Conservation (phyloP, 176 grass and related monocot genomes). For the Neostapfia colusana region DNA sequence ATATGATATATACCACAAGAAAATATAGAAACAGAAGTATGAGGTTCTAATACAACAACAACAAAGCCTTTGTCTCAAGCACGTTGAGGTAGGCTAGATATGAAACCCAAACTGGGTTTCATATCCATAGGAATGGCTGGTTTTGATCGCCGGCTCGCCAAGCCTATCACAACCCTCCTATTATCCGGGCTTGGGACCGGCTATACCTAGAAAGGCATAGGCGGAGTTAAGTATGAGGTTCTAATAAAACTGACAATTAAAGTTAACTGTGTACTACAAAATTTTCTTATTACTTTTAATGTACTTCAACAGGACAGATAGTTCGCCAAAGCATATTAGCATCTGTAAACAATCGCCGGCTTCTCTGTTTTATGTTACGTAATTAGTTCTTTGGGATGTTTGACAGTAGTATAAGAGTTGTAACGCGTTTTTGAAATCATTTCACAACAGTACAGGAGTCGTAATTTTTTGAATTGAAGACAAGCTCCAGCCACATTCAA, state of each 20-base stretch:
- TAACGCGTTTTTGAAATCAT: neutral
- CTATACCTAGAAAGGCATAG: too few relatives aligned
- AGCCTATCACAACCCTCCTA: too few relatives aligned
- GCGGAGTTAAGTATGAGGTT: too few relatives aligned
- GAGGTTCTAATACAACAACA: too few relatives aligned
- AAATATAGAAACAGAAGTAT: neutral
- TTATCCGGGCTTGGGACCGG: too few relatives aligned
- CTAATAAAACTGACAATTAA: neutral
- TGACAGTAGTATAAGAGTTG: neutral
- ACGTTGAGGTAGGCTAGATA: too few relatives aligned
- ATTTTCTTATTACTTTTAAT: neutral
- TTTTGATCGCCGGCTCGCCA: too few relatives aligned
- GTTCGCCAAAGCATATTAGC: neutral
- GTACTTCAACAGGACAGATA: constrained; percentile 7
- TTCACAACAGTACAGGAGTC: neutral
- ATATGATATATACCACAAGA: neutral
- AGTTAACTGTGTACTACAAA: neutral
- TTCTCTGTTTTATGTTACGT: neutral
- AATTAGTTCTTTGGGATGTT: constrained; percentile 9
- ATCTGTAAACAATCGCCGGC: constrained; percentile 8
- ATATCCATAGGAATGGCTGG: too few relatives aligned
- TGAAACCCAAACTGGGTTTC: too few relatives aligned
- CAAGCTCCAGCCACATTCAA: neutral
- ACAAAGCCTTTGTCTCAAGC: too few relatives aligned
- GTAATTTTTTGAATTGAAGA: neutral